phyloP scores from a whole-genome alignment of 345 rosid genomes.

The Gossypium arboreum region DNA sequence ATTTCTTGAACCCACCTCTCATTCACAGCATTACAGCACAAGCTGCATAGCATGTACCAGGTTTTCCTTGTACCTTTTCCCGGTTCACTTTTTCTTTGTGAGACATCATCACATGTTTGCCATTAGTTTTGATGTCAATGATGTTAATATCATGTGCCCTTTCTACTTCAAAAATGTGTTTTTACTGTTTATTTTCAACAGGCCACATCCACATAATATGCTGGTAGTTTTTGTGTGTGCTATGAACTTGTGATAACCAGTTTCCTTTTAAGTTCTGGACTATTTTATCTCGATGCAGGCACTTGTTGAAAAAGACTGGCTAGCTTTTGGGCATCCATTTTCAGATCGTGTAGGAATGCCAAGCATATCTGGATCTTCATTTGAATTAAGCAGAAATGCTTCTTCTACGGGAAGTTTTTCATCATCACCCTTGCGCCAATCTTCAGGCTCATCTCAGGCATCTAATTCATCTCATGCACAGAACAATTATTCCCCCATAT shows the following conservation, averaged over 20 bases:
- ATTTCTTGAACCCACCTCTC: not conserved
- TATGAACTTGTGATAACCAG: not conserved
- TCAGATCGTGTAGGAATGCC: conserved; percentile 96
- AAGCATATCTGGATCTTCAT: conserved; percentile 49
- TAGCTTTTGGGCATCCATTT: conserved; percentile 98
- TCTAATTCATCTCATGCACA: conserved; percentile 72
- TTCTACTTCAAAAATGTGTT: not conserved
- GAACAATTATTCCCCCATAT: conserved; percentile 86
- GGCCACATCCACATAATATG: not conserved
- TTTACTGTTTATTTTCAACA: conserved; percentile 6
- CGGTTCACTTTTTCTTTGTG: conserved; percentile 10
- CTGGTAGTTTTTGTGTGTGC: not conserved
- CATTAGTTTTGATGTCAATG: not conserved
- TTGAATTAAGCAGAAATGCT: conserved; percentile 70
- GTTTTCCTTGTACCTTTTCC: conserved; percentile 6
- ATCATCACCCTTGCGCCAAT: conserved; percentile 63
- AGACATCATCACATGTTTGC: not conserved
- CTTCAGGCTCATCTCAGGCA: conserved; percentile 72
- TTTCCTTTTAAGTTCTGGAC: not conserved
- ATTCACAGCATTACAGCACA: not conserved
- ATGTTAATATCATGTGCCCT: not conserved
- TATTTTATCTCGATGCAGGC: conserved; percentile 46
- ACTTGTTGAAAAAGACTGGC: conserved; percentile 96
- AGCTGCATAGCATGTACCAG: conserved; percentile 3
- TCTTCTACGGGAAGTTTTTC: conserved; percentile 75